These are phyloP conservation scores for Arabidopsis hybrid DNA, from an alignment of 441 rosid genomes.

Conservation along the genomic window DNA sequence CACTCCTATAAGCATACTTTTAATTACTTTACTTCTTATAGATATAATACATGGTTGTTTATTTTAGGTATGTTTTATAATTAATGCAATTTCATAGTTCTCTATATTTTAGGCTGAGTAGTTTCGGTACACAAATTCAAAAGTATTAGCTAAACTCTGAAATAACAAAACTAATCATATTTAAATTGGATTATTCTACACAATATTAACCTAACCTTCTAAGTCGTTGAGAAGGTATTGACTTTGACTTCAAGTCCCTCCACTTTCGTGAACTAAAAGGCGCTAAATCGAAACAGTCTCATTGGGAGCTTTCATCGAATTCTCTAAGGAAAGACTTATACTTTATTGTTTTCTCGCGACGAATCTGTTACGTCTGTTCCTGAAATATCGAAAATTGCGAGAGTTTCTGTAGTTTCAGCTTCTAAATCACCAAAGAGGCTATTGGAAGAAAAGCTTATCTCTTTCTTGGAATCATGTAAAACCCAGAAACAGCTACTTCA, in stretches of 20 bases:
- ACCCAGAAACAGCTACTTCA: conserved; percentile 57
- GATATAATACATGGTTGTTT: conserved; percentile 9
- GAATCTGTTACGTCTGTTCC: neutral
- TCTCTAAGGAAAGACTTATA: conserved; percentile 5
- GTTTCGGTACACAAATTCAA: neutral
- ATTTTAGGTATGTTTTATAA: conserved; percentile 35
- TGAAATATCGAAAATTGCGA: conserved; percentile 48
- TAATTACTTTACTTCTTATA: conserved; percentile 25
- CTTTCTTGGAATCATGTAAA: conserved; percentile 63
- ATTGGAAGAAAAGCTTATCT: conserved; percentile 58
- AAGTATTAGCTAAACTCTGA: no score
- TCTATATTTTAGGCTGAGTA: neutral
- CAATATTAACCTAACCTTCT: conserved; percentile 3
- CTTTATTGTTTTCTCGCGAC: neutral
- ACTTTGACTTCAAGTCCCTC: conserved; percentile 1
- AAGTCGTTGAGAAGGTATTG: neutral
- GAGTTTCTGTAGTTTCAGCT: conserved; percentile 32
- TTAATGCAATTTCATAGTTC: neutral
- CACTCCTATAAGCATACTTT: conserved; percentile 1
- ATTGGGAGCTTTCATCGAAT: neutral
- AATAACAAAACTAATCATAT: no score
- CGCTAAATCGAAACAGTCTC: conserved; percentile 18
- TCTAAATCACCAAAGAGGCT: conserved; percentile 49
- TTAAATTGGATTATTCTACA: no score
- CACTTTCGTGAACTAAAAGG: conserved; percentile 1